Evolutionary conservation across 2,329 filamentous ascomycete genomes (phyloP).

Genomic region (Stromatinia cepivora): DNA sequence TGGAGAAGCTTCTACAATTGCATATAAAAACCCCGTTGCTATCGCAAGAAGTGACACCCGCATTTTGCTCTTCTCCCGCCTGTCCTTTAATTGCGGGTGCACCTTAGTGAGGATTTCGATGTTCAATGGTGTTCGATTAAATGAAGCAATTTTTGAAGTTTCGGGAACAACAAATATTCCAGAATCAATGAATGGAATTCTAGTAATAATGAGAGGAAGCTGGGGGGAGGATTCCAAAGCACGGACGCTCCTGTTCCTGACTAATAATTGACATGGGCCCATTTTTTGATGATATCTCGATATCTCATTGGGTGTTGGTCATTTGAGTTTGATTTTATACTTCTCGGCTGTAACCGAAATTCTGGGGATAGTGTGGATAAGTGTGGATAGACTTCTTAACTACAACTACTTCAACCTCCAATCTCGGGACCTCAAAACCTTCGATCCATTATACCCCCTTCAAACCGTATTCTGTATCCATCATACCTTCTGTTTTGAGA

Average conservation of each 20-base stretch:
- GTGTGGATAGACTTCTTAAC: background rate
- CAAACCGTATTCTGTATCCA: background rate
- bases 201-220: background rate
- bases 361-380: background rate
- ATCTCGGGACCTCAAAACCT: too few relatives aligned
- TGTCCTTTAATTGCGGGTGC: background rate
- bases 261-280: background rate
- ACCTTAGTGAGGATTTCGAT: background rate
- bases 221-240: background rate
- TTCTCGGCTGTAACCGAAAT: slow-evolving; percentile 6
- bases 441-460: too few relatives aligned
- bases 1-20: background rate
- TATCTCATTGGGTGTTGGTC: slow-evolving; percentile 5
- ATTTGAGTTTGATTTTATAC: background rate
- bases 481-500: background rate
- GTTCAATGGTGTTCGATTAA: background rate
- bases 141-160: background rate
- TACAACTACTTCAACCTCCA: background rate
- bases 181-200: background rate
- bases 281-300: background rate
- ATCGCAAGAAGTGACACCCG: slow-evolving; percentile 2
- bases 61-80: background rate
- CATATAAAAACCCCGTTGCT: slow-evolving; percentile 6
- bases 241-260: slow-evolving; percentile 13
- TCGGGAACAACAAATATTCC: background rate